Base-by-base conservation (phyloP, 2,329 filamentous ascomycete genomes). In the Aspergillus sp. region DNA sequence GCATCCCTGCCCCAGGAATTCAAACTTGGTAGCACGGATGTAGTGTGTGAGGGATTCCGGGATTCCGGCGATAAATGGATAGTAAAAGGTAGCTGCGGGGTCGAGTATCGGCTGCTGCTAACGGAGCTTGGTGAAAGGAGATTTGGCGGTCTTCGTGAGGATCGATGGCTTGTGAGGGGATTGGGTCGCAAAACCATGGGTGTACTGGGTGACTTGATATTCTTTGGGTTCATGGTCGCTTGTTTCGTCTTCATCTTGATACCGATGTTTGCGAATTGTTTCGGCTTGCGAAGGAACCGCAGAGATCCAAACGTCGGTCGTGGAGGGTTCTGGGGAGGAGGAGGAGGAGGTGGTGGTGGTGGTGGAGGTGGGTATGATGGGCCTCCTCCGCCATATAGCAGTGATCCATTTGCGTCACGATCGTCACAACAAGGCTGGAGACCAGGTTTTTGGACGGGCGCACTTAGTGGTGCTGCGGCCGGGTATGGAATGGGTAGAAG, bases 11-110 rank as follows among this genome's bases (percentile, higher is more conserved):
- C 81, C 0, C 64, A 72, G 8, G 81, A 84, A 52, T 82, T 84
- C 67, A 85, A 84, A 66, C 80, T 97, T 27, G 90, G 88, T 45
- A 78, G 79, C 48, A 96, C 91, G 8, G 90, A 97, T 49, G 91
- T 97, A 43, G 74, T 90, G 8, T 98, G 93, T 66, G 91, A 98
- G 62, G 91, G 93, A 8, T 97, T 95, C 69, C 73, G 79, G 45
- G 75, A 72, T 10, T 69, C 84, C 1, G 81, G 91, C 37, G 93
- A 97, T 64, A 81, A 82, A 0, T 94, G 89, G 65, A 79, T 97
- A n/a, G 71, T 97, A 42, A 90, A 87, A 59, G 93, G 93, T 19
- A 93, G 87, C 65, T 97, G 91, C 67, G 93, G 86, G 10, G 90
- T 95, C 26, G 88, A 95, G 68, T 97, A 97, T 67, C 77, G 85